phyloP scores from a whole-genome alignment of 331 rosid genomes.

The Erythrophleum ivorense region DNA sequence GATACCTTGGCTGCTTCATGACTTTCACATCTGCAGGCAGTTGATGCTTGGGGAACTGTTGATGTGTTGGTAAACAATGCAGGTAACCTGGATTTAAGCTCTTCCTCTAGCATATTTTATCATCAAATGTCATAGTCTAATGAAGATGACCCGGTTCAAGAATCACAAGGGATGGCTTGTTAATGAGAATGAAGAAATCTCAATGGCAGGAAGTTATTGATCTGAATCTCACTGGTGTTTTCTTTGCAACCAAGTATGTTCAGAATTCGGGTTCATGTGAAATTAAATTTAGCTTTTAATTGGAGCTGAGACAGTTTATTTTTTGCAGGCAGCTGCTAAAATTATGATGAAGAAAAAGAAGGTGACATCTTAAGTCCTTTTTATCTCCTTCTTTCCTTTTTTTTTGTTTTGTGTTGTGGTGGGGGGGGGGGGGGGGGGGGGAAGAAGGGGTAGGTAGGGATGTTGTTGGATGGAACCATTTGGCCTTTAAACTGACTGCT shows the following conservation, averaged over 20 bases:
- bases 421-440: no score
- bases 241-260: constrained; percentile 73
- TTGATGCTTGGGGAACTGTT: constrained; percentile 98
- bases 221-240: constrained; percentile 94
- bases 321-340: constrained; percentile 89
- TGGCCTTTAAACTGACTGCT: neutral
- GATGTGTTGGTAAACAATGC: constrained; percentile 91
- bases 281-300: constrained; percentile 21
- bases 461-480: neutral
- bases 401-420: neutral
- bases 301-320: constrained; percentile 41
- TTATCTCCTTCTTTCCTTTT: neutral
- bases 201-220: constrained; percentile 98
- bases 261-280: constrained; percentile 9
- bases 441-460: neutral
- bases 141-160: constrained; percentile 57
- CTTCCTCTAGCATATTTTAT: constrained; percentile 1
- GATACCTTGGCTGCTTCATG: constrained; percentile 45
- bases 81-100: constrained; percentile 53
- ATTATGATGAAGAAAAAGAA: constrained; percentile 93
- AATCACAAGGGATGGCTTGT: constrained; percentile 83
- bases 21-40: constrained; percentile 63
- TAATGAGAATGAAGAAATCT: constrained; percentile 96
- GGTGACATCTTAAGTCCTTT: constrained; percentile 53
- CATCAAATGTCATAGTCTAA: constrained; percentile 29